Conservation (phyloP, 164 flowering plant species). For the Aristolochia fimbriata region DNA sequence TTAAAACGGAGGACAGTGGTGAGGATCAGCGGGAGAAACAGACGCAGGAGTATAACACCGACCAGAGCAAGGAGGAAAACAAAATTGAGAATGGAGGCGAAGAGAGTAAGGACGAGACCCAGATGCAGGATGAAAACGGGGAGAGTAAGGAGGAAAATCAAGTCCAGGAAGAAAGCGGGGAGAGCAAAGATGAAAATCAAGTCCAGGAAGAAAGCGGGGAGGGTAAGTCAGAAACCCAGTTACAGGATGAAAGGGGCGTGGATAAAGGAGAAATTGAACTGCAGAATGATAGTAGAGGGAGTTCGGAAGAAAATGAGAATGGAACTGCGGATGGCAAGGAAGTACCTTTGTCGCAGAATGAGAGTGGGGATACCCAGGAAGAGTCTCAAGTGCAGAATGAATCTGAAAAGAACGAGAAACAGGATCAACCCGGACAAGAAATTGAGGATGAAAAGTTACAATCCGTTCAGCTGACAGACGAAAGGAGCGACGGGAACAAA, state of each 20-base stretch:
- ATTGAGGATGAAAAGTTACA: slow-evolving; percentile 1
- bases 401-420: slow-evolving; percentile 5
- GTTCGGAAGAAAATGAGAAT: neutral
- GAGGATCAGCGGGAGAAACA: neutral
- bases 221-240: slow-evolving; percentile 2
- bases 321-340: no score
- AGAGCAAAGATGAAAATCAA: slow-evolving; percentile 1
- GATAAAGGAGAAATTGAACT: neutral
- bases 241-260: neutral
- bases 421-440: neutral
- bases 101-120: neutral
- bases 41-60: neutral
- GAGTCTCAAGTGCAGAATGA: no score
- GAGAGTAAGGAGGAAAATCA: neutral
- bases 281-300: slow-evolving; percentile 9
- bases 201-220: slow-evolving; percentile 1
- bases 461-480: neutral
- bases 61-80: neutral
- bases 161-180: neutral
- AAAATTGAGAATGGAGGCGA: slow-evolving; percentile 10
- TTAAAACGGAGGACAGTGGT: neutral
- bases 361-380: no score
- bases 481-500: neutral
- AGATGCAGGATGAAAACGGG: neutral
- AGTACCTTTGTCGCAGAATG: no score